Percentiles rank a stretch among this genome's conserved stretches.
These are phyloP conservation scores for Pseudonectria buxi DNA, from an alignment of 2,329 filamentous ascomycete genomes.

Conservation along the genomic window DNA sequence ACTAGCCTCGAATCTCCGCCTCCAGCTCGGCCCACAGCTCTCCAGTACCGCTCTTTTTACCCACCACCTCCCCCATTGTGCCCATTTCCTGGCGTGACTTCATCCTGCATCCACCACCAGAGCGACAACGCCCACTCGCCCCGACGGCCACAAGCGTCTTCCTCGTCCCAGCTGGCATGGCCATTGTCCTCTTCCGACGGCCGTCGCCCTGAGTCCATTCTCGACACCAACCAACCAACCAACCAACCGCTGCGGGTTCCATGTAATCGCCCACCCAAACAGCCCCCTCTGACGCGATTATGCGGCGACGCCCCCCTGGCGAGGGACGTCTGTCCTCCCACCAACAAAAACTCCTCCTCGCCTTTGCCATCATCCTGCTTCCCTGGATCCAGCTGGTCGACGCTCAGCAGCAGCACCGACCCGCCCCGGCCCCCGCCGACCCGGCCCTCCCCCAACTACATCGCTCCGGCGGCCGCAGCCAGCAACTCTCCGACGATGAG, in stretches of 20 bases:
- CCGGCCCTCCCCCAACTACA: slow-evolving; percentile 13
- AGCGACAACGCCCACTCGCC: neutral
- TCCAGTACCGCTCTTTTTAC: slow-evolving; percentile 1
- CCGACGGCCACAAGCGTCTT: neutral
- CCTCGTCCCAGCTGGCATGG: slow-evolving; percentile 11
- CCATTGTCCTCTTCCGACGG: slow-evolving; percentile 10
- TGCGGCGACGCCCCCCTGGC: slow-evolving; percentile 60
- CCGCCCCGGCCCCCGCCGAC: slow-evolving; percentile 14
- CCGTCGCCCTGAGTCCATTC: slow-evolving; percentile 7
- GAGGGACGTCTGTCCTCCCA: slow-evolving; percentile 44
- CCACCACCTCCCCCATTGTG: slow-evolving; percentile 2
- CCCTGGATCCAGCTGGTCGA: slow-evolving; percentile 50
- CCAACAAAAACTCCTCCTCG: slow-evolving; percentile 43
- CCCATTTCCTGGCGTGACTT: slow-evolving; percentile 17
- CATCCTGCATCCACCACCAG: slow-evolving; percentile 14
- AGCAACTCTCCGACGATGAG: slow-evolving; percentile 22
- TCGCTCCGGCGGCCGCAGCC: slow-evolving; percentile 18
- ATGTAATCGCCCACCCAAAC: slow-evolving; percentile 16
- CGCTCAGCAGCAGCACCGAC: slow-evolving; percentile 57
- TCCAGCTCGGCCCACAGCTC: too few species aligned
- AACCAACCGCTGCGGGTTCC: slow-evolving; percentile 12
- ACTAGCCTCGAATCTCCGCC: too few species aligned
- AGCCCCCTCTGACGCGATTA: slow-evolving; percentile 24
- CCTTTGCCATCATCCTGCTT: slow-evolving; percentile 52
- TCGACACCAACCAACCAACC: slow-evolving; percentile 1